These are phyloP conservation scores for Tolypocladium pustulatum DNA, from an alignment of 2,329 filamentous ascomycete genomes.

Conservation along the genomic window DNA sequence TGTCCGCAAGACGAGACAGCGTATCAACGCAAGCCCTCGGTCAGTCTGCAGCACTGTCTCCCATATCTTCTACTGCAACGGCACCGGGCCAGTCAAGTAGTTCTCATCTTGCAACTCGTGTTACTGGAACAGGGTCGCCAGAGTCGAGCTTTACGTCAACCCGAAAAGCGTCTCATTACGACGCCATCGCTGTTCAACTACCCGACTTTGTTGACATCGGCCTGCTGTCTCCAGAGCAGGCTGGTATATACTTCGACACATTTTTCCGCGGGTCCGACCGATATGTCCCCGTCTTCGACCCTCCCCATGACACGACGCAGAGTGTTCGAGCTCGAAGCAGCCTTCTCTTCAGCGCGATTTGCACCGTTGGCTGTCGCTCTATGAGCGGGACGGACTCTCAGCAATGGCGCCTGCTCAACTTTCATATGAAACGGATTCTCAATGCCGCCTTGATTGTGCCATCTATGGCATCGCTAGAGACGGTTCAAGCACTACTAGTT, in stretches of 20 bases:
- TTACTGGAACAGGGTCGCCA: not conserved
- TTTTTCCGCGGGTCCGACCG: constrained; percentile 17
- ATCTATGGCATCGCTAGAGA: constrained; percentile 28
- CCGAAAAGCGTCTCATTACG: not conserved
- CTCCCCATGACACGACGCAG: constrained; percentile 28
- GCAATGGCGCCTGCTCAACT: constrained; percentile 30
- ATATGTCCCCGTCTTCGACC: constrained; percentile 16
- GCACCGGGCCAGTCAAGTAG: not conserved
- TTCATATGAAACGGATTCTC: constrained; percentile 31
- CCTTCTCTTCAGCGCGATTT: constrained; percentile 40
- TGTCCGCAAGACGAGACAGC: not conserved
- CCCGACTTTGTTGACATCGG: constrained; percentile 12
- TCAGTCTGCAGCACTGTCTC: not conserved
- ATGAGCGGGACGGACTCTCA: constrained; percentile 25
- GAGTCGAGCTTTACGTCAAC: not conserved
- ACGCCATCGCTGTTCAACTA: not conserved
- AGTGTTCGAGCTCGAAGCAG: constrained; percentile 34
- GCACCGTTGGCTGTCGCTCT: constrained; percentile 39
- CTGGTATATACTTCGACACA: constrained; percentile 10
- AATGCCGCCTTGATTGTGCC: constrained; percentile 21
- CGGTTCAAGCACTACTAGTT: constrained; percentile 39
- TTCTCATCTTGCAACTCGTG: not conserved
- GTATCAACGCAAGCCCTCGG: not conserved
- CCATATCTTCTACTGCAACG: not conserved
- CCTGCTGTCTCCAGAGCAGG: constrained; percentile 11